phyloP scores from a whole-genome alignment of 2,329 filamentous ascomycete genomes.

The Tolypocladium tundrense region DNA sequence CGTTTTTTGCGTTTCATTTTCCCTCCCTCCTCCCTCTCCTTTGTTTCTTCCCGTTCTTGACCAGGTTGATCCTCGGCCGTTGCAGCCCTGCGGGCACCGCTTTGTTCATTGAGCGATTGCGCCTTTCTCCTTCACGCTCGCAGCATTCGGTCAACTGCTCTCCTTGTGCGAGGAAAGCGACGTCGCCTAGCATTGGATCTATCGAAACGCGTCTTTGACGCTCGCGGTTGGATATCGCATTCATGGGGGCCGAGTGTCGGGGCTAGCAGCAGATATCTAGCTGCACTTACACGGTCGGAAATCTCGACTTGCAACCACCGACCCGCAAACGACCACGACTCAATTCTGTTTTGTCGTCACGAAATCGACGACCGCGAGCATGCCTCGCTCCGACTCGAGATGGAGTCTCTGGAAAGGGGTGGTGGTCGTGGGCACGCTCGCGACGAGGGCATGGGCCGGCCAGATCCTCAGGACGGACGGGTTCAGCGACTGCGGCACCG shows the following conservation, averaged over 20 bases:
- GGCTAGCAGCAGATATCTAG: background rate
- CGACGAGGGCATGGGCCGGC: constrained; percentile 44
- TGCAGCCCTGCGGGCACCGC: constrained; percentile 14
- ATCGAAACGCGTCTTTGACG: background rate
- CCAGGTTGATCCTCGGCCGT: constrained; percentile 49
- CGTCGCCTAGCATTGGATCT: background rate
- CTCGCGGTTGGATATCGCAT: background rate
- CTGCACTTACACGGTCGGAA: background rate
- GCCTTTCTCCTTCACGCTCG: constrained; percentile 2
- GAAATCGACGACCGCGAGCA: constrained; percentile 6
- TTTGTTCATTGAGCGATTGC: constrained; percentile 1
- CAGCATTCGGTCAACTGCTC: background rate
- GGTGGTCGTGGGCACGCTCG: constrained; percentile 23
- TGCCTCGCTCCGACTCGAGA: constrained; percentile 19
- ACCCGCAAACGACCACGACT: background rate
- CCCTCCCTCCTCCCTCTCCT: background rate
- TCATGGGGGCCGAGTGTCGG: background rate
- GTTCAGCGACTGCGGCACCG: constrained; percentile 58
- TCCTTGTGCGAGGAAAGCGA: background rate
- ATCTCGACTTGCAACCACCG: background rate
- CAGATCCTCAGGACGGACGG: constrained; percentile 73
- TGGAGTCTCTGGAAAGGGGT: constrained; percentile 22
- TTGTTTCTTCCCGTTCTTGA: constrained; percentile 9
- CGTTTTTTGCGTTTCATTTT: background rate
- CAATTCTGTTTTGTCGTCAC: background rate